Percentiles rank a stretch among this genome's conserved stretches.
Evolutionary conservation across 73 alveolate genomes (phyloP).

Genomic region (Halteria grandinella): DNA sequence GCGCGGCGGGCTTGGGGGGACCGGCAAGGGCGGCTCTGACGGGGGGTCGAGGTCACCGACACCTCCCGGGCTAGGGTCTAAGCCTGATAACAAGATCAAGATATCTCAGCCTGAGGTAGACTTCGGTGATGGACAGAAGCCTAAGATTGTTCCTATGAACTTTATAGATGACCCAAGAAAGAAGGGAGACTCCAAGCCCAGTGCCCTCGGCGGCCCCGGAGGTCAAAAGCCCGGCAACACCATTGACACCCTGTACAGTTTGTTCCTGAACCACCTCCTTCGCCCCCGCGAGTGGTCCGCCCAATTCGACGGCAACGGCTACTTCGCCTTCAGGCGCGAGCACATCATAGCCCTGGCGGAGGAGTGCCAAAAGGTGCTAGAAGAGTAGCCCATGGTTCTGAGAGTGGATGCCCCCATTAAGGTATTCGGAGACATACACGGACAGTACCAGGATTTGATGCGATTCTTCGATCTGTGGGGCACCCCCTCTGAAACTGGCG

Average conservation of each 20-base stretch:
- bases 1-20: background rate
- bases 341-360: constrained; percentile 83
- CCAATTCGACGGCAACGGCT: constrained; percentile 43
- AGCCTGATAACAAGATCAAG: constrained; percentile 3
- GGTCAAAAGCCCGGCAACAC: constrained; percentile 8
- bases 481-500: constrained; percentile 91
- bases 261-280: constrained; percentile 79
- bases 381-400: constrained; percentile 91
- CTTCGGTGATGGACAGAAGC: background rate
- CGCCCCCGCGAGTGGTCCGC: constrained; percentile 87
- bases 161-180: no score
- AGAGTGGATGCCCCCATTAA: constrained; percentile 91
- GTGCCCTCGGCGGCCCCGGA: background rate
- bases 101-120: background rate
- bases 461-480: constrained; percentile 96
- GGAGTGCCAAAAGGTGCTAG: constrained; percentile 79
- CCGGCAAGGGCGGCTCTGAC: background rate
- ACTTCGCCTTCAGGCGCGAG: constrained; percentile 78
- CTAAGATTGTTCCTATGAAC: background rate
- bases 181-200: no score
- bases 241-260: constrained; percentile 61
- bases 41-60: constrained; percentile 8
- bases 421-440: constrained; percentile 98
- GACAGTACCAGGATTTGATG: constrained; percentile 98
- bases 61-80: constrained; percentile 41